Evolutionary conservation across 2,329 filamentous ascomycete species (phyloP).

Genomic region (Lasiodiplodia hormozganensis): DNA sequence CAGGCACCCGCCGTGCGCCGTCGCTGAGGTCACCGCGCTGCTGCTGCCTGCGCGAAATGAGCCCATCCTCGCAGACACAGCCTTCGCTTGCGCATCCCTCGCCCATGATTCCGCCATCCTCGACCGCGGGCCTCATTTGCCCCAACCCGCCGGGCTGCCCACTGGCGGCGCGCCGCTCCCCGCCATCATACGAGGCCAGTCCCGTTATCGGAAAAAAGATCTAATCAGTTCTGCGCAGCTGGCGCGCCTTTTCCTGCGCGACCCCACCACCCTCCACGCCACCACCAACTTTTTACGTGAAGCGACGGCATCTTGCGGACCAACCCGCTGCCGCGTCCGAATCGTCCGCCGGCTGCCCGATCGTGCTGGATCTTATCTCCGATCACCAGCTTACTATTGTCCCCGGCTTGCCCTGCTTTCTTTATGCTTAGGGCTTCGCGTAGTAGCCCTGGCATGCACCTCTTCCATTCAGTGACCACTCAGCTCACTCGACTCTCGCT

Average conservation of each 20-base stretch:
- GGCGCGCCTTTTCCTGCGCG: conserved; percentile 1
- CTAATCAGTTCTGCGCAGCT: conserved; percentile 1
- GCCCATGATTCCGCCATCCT: conserved; percentile 14
- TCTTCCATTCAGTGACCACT: neutral
- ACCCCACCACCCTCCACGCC: conserved; percentile 2
- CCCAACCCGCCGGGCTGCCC: neutral
- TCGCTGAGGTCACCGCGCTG: neutral
- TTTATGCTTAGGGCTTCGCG: neutral
- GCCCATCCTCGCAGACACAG: neutral
- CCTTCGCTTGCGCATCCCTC: conserved; percentile 11
- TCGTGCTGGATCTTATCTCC: conserved; percentile 18
- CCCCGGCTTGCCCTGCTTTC: conserved; percentile 6
- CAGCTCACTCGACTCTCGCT: neutral
- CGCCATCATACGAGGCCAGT: conserved; percentile 11
- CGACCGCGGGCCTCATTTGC: conserved; percentile 7
- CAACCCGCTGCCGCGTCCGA: neutral
- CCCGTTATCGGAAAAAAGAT: conserved; percentile 21
- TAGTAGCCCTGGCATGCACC: neutral
- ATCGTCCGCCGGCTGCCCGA: neutral
- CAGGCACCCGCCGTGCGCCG: conserved; percentile 8
- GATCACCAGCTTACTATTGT: conserved; percentile 2
- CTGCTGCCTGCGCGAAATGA: neutral
- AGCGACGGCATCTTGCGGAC: conserved; percentile 13
- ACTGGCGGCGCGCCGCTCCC: neutral
- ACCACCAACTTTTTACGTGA: conserved; percentile 20